Conservation (phyloP, 768 basidiomycete genomes). For the Fistulinella prunicolor region DNA sequence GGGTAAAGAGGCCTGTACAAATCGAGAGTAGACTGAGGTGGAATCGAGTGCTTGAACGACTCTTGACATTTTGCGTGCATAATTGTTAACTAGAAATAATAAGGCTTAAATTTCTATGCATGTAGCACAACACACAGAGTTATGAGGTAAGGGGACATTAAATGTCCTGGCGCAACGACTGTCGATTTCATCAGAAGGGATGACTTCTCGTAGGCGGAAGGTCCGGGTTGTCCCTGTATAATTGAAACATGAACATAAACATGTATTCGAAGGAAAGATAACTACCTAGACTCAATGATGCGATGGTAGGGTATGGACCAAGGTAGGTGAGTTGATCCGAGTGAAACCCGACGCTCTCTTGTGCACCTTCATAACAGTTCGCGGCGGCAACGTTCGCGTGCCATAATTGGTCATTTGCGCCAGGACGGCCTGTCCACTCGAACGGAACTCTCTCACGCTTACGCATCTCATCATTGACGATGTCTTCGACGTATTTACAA, state of each 20-base stretch:
- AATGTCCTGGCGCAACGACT: slow-evolving; percentile 66
- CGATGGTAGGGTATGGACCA: slow-evolving; percentile 83
- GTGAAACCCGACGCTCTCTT: slow-evolving; percentile 80
- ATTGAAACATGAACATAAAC: neutral
- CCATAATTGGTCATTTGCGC: slow-evolving; percentile 44
- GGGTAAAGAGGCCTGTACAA: slow-evolving; percentile 63
- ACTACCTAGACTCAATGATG: slow-evolving; percentile 76
- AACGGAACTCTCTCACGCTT: slow-evolving; percentile 57
- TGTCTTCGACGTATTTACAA: slow-evolving; percentile 61
- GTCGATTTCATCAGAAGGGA: slow-evolving; percentile 58
- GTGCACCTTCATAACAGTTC: slow-evolving; percentile 80
- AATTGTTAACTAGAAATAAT: slow-evolving; percentile 57
- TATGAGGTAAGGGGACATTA: slow-evolving; percentile 74
- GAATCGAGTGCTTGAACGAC: slow-evolving; percentile 75
- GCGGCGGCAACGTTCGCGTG: slow-evolving; percentile 83
- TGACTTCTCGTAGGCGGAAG: slow-evolving; percentile 76
- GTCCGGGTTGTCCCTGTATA: slow-evolving; percentile 58
- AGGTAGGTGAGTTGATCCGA: slow-evolving; percentile 79
- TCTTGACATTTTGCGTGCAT: slow-evolving; percentile 89
- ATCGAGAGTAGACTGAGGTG: slow-evolving; percentile 68
- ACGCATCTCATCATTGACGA: slow-evolving; percentile 69
- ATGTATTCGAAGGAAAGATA: neutral
- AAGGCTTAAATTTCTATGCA: neutral
- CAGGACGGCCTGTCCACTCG: slow-evolving; percentile 55
- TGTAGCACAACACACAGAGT: slow-evolving; percentile 53